Evolutionary conservation across 2,329 filamentous ascomycete genomes (phyloP).

Genomic region (Dryadomyces quercivorus): DNA sequence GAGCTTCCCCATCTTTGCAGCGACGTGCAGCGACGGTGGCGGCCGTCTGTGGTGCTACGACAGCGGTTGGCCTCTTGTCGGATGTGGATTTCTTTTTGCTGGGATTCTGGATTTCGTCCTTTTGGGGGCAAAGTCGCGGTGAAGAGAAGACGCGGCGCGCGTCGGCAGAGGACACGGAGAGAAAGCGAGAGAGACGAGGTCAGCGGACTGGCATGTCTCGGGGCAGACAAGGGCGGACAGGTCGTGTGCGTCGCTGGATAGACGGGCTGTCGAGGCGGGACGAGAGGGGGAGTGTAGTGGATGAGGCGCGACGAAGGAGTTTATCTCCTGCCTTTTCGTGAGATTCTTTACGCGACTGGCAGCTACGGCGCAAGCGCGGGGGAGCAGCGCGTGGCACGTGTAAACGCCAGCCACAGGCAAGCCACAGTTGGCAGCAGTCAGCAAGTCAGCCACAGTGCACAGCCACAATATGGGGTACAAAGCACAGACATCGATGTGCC

Average conservation of each 20-base stretch:
- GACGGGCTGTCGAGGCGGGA: not conserved
- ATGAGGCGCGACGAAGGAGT: not conserved
- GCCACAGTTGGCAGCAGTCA: too few species aligned
- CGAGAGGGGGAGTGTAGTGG: not conserved
- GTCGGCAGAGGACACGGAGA: not conserved
- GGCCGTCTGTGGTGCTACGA: not conserved
- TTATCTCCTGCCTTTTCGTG: not conserved
- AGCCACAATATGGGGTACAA: too few species aligned
- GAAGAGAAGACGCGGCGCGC: not conserved
- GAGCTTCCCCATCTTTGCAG: conserved; percentile 71
- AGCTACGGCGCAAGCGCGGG: not conserved
- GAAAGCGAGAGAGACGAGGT: not conserved
- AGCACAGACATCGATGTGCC: too few species aligned
- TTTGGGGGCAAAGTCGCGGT: not conserved
- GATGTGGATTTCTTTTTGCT: not conserved
- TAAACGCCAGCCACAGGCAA: too few species aligned
- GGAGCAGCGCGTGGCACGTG: not conserved
- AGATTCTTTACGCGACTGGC: conserved; percentile 3
- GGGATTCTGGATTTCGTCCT: too few species aligned
- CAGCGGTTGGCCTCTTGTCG: not conserved
- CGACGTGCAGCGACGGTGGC: conserved; percentile 4
- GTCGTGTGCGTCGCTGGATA: not conserved
- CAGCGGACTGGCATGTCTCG: not conserved
- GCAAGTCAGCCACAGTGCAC: too few species aligned
- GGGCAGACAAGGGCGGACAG: not conserved